Evolutionary conservation across 176 grass and related monocot species (phyloP), one percentile per base, ranked within the genome.

Genomic region (Oryza glumipatula): DNA sequence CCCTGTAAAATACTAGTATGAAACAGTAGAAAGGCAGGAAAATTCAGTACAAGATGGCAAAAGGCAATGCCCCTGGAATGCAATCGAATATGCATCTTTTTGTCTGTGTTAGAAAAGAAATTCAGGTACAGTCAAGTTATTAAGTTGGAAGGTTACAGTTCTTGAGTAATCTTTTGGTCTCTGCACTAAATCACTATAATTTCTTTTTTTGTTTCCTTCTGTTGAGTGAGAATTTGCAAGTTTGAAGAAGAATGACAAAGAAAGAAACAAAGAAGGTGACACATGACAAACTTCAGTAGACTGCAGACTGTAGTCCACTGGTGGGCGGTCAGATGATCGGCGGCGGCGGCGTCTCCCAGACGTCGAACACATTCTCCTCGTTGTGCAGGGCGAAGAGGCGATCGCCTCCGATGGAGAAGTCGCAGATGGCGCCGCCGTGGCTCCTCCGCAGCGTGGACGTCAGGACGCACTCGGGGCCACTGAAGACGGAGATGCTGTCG

Each of bases 361-460:
- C 91, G 61, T 98, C 96, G 76, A 98, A 94, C 77, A 98, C 96
- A 68, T 98, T 94, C 91, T 98, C 96, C 86, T 98, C 96, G 65
- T 90, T 94, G 88, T 98, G 96, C 44, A 98, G 88, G 3, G 86
- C 89, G 67, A 98, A 98, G 80, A 98, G 79, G 3, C 96, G 89
- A 38, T 98, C 93, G 15, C 96, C 96, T 5, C 96, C 96, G 67
- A 96, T 94, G 4, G 96, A 98, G 87, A 98, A 98, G 65, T 98
- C 96, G 76, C 96, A 98, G 44, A 98, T 95, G 10, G 96, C 85
- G 49, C 96, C 91, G 7, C 91, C 93, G 65, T 88, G 83, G 92
- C 91, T 95, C 22, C 91, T 77, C 48, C 96, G 68, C n/a, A 98
- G 88, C 3, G 96, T 95, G 21, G 93, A 95, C 11, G 96, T 98